A percentile compares a stretch with the other conserved stretches of the same genome.
phyloP scores from a whole-genome alignment of 148 eudicot species.

The Rhododendron henanense region DNA sequence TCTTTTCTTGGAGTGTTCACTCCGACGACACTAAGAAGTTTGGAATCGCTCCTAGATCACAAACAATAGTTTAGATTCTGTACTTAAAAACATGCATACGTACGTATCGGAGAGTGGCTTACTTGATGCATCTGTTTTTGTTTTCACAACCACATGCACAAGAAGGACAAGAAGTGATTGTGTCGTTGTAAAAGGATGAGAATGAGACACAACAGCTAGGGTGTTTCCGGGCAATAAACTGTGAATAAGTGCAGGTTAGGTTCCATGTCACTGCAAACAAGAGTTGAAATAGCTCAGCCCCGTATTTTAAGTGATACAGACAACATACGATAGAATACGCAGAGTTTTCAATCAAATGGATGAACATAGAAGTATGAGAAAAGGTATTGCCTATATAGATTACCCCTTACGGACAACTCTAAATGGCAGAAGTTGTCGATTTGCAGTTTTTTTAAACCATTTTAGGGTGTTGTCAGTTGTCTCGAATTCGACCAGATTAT shows the following conservation, averaged over 20 bases:
- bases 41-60: slow-evolving; percentile 60
- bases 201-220: slow-evolving; percentile 84
- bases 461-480: not conserved
- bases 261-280: slow-evolving; percentile 88
- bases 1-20: slow-evolving; percentile 63
- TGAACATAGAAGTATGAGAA: not conserved
- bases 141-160: slow-evolving; percentile 90
- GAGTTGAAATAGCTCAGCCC: not conserved
- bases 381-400: not conserved
- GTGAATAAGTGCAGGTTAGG: slow-evolving; percentile 89
- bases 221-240: slow-evolving; percentile 73
- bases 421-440: not conserved
- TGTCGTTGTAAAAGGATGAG: slow-evolving; percentile 85
- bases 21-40: slow-evolving; percentile 47
- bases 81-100: not conserved
- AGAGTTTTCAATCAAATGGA: not conserved
- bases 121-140: slow-evolving; percentile 70
- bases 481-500: not conserved
- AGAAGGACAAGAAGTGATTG: slow-evolving; percentile 76
- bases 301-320: not conserved
- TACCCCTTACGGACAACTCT: not conserved
- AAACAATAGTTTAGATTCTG: not conserved
- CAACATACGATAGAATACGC: not conserved
- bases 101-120: slow-evolving; percentile 12
- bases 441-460: not conserved